Percentiles rank a stretch among this genome's conserved stretches.
phyloP scores from a whole-genome alignment of 805 yeast species.

The Candida lessepsii region DNA sequence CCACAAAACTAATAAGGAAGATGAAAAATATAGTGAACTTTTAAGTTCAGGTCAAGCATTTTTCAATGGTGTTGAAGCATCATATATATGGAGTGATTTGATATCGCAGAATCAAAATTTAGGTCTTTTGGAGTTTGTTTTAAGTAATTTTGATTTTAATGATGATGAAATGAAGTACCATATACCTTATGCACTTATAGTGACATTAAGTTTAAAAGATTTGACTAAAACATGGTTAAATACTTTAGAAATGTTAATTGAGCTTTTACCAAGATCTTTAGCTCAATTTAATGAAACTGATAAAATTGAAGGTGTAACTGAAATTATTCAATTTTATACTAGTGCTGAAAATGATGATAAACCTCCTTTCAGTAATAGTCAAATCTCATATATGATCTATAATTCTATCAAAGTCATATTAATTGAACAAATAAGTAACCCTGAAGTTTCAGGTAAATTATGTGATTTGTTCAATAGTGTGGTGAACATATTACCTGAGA shows the following conservation, averaged over 20 bases:
- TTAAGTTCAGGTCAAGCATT: constrained; percentile 54
- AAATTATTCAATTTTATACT: neutral
- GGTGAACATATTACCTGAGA: constrained; percentile 21
- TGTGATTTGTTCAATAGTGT: constrained; percentile 22
- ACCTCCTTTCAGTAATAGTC: constrained; percentile 17
- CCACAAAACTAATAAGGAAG: constrained; percentile 21
- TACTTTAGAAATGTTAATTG: constrained; percentile 45
- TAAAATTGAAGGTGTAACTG: neutral
- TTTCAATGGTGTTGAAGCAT: constrained; percentile 84
- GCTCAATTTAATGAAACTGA: constrained; percentile 8
- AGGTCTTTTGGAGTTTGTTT: constrained; percentile 55
- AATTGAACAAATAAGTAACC: constrained; percentile 17
- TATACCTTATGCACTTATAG: constrained; percentile 65
- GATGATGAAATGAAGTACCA: constrained; percentile 90
- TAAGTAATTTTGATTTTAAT: constrained; percentile 65
- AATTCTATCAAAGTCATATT: constrained; percentile 19
- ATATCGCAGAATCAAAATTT: constrained; percentile 29
- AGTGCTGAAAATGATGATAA: constrained; percentile 5
- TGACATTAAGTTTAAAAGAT: constrained; percentile 30
- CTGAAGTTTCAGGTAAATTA: constrained; percentile 17
- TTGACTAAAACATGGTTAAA: constrained; percentile 31
- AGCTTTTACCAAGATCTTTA: constrained; percentile 62
- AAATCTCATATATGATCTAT: constrained; percentile 20
- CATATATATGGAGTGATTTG: constrained; percentile 70
- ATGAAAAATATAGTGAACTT: constrained; percentile 34